Base-by-base conservation (phyloP, 805 yeast genomes). In the Hagleromyces aurorensis region DNA sequence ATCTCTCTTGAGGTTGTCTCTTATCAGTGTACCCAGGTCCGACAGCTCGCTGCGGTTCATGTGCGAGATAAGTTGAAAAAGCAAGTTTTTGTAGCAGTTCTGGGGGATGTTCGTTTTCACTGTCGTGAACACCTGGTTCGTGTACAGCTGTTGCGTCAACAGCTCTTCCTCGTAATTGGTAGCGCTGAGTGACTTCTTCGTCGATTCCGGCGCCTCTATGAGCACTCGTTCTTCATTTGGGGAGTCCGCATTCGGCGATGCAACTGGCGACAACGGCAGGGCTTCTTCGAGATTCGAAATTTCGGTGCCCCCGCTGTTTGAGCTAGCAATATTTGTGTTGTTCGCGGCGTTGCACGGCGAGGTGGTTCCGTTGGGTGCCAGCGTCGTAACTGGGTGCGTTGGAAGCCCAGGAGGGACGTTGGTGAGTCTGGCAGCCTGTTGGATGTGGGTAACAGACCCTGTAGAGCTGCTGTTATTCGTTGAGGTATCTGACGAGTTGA, bases 1-100 rank as follows among this genome's bases (percentile, higher is more conserved):
- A 47, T 91, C 97, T 46, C 89, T 71, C 41, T 74, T 71, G 46
- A 91, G 65, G 30, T 53, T 45, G 33, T 50, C 57, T 24, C 48
- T 46, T 19, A 54, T 40, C 14, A 52, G 21, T 7, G 50, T 47
- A 18, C 49, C 47, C 15, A 54, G 27, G 37, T 54, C 59, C 11
- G 58, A 50, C 12, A 54, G 40, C 18, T 48, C 56, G 10, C 47
- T 46, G 33, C 59, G 44, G 21, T 42, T 38, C 38, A 48, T 34
- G 17, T 40, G 38, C 4, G 54, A 38, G n/a, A 55, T 35, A 8
- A 53, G 36, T 25, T 45, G 46, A 16, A 46, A 55, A 7, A 55
- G 39, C 13, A 52, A 25, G 21, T 46, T 48, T 28, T 46, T 41
- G 23, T 34, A 43, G 16, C 50, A 37, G 18, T 28, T 13, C 4